A percentile compares a stretch with the other conserved stretches of the same genome.
phyloP scores from a whole-genome alignment of 345 rosid species.

The Eucalyptus regnans region DNA sequence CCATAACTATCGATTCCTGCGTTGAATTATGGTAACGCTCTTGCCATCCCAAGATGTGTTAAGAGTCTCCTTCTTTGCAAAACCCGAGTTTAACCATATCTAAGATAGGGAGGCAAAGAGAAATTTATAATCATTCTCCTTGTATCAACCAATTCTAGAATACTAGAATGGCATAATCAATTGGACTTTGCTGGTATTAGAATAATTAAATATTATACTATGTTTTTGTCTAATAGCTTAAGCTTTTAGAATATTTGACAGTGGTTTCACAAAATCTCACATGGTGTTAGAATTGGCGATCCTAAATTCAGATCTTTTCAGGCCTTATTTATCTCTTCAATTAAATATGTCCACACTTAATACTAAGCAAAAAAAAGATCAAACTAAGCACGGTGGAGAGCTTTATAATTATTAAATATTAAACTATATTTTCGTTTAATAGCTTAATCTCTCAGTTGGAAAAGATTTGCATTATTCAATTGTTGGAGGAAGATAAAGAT shows the following conservation, averaged over 20 bases:
- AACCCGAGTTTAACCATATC: background rate
- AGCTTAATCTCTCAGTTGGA: rapidly evolving
- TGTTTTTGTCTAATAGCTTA: rapidly evolving
- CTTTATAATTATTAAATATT: too few species aligned
- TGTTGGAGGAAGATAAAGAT: background rate
- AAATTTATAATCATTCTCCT: rapidly evolving
- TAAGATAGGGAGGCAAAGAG: background rate
- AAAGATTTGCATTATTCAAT: background rate
- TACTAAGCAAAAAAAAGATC: background rate
- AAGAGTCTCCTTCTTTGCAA: background rate
- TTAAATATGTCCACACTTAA: rapidly evolving
- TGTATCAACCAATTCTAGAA: rapidly evolving
- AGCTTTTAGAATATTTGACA: rapidly evolving
- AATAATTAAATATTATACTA: too few species aligned
- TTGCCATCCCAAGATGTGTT: background rate
- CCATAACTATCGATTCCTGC: background rate
- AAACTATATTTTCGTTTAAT: too few species aligned
- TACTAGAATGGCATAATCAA: too few species aligned
- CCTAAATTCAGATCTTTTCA: rapidly evolving
- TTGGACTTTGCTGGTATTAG: background rate
- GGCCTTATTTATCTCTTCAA: too few species aligned
- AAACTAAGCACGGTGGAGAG: too few species aligned
- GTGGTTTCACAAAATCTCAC: rapidly evolving
- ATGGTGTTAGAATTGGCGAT: rapidly evolving
- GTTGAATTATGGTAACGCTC: background rate